Evolutionary conservation across 495 filamentous ascomycete genomes (phyloP), one percentile per base, ranked within the genome.

Genomic region (Barbatosphaeria neglecta): DNA sequence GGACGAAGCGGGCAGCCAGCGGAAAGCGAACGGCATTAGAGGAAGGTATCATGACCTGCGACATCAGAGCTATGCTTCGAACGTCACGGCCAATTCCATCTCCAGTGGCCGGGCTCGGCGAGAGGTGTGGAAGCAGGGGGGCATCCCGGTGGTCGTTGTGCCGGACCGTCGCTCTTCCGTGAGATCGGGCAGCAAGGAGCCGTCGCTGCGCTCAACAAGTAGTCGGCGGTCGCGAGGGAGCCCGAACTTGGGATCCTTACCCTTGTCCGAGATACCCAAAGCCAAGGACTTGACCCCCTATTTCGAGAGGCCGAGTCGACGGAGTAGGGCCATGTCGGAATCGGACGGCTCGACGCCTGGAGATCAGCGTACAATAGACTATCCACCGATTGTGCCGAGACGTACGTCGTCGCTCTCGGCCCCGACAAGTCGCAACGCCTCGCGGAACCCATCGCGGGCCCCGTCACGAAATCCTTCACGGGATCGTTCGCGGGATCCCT

Each of bases 141-240:
- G 63, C 5, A 82, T 84, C 43, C 82, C 82, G 5, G 83, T 87
- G 41, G 76, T 86, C 15, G 76, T 87, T 17, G 77, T 87, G 35
- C 85, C 85, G 11, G 73, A 86, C 37, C 72, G 84, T 35, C 70
- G 62, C 18, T 78, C 83, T 10, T 87, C 84, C 11, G 60, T 83
- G 9, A 77, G 74, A 38, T 78, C 76, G 37, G 59, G 48, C 33
- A 58, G 56, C 44, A 66, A 58, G 18, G 64, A 68, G 25, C 70
- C 70, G 5, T 78, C 74, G 11, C 61, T 77, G 18, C 63, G 75
- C 50, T 76, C 75, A 15, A 74, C 69, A 27, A 71, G 72, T 53
- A 78, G 74, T 48, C 62, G 67, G 27, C 64, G 58, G 48, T 69
- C 74, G 2, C 66, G 64, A 53, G 62, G 66, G 41, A 71, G 66